Base-by-base conservation (phyloP, 768 basidiomycete species). In the Boletellus emodensis region DNA sequence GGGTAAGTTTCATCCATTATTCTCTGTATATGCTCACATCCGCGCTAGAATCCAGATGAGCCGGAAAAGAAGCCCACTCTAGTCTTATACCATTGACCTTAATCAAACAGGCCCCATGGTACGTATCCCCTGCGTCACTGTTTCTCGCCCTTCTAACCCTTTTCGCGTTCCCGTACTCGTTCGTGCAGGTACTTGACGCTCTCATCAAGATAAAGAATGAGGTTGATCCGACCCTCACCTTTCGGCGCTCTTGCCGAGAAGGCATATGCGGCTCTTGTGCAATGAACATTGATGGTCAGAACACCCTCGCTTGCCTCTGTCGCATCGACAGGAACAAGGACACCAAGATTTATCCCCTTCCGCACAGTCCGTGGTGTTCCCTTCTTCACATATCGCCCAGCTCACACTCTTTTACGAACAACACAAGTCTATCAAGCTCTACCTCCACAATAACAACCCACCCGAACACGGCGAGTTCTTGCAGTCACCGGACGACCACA, bases 181-280 rank as follows among this genome's bases (percentile, higher is more conserved):
- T 13, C 3, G 14, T 38, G 20, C 44, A 85, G 85, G 71, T 94
- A 46, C 84, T 94, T 49, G 92, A 95, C 61, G 92, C 90, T 2
- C 83, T 94, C 60, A 96, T 97, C 74, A 97, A 98, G 75, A 97
- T 99, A 68, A 99, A 99, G 83, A 97, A 96, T 71, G 95, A 98
- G 70, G 65, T 95, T 24, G 96, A 98, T 74, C 90, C 95, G 3
- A 98, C 95, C 2, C 78, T 99, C 30, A 97, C 95, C 6, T 98
- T 99, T 79, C 84, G 96, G 38, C 81, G 93, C 37, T 90, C 87
- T 17, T 95, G 92, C 75, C 73, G 92, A 49, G 92, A 94, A 74
- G 93, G 95, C 49, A 98, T 99, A 61, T 99, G 95, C 63, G 95
- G 95, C 35, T 94, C 91, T 6, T 98, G 95, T 67, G 94, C 95